Evolutionary conservation across 129 eudicot genomes (phyloP).

Genomic region (Escallonia rubra): DNA sequence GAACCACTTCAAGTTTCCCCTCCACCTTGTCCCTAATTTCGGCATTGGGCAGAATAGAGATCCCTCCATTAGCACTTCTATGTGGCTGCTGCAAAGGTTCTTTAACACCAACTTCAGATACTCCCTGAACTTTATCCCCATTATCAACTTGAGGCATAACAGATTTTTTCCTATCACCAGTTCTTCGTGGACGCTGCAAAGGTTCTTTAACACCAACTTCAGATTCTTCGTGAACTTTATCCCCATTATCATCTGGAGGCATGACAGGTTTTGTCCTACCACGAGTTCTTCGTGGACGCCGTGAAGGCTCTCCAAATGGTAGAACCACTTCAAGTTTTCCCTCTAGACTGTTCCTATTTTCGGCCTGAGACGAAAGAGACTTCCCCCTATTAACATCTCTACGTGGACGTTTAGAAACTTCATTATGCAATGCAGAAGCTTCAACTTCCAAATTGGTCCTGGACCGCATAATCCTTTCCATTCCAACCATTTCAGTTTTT

Average conservation of each 20-base stretch:
- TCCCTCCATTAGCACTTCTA: too few relatives aligned
- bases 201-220: neutral
- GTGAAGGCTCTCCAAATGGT: conserved; percentile 9
- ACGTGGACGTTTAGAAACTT: neutral
- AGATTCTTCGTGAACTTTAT: neutral
- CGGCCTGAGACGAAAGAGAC: neutral
- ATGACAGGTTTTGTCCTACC: conserved; percentile 21
- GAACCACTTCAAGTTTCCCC: too few relatives aligned
- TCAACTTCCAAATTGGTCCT: conserved; percentile 11
- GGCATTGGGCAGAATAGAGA: too few relatives aligned
- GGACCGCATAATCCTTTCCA: conserved; percentile 12
- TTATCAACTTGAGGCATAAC: conserved; percentile 16
- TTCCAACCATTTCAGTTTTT: conserved; percentile 22
- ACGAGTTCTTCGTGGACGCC: conserved; percentile 11
- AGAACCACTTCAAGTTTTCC: neutral
- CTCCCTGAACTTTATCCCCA: neutral
- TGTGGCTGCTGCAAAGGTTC: neutral
- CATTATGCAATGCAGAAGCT: conserved; percentile 13
- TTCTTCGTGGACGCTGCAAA: conserved; percentile 18
- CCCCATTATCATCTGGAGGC: conserved; percentile 7
- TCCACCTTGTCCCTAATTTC: too few relatives aligned
- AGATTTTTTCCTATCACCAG: conserved; percentile 21
- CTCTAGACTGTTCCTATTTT: too few relatives aligned
- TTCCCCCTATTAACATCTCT: neutral
- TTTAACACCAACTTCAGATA: neutral